Evolutionary conservation across 495 filamentous ascomycete species (phyloP), one percentile per base, ranked within the genome.

Genomic region (Xylaria castorea): DNA sequence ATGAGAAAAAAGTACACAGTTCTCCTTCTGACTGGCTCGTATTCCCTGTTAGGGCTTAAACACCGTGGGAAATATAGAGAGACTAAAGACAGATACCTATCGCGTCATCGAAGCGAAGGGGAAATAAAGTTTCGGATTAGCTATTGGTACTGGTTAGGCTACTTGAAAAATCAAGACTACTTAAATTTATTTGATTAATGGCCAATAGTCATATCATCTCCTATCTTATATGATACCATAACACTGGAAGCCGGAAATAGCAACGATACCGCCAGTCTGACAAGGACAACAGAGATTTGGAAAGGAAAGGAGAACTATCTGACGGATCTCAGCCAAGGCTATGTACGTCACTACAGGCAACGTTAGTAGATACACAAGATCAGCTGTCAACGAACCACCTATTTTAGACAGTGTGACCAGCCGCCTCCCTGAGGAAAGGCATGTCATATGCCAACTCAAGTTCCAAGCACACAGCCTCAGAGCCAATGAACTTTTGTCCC

Each of bases 401-500:
- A 36, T 34, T n/a, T 18, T 16, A 60, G 20, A 30, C 30, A 60
- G 16, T 60, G 55, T 9, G 7, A 25, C 55, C 1, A 60, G 50
- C 50, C 16, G 22, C 22, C 22, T 5, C n/a, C 50, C 14, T 53
- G 6, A 48, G 44, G 7, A 20, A 48, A 53, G 1, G 30, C 38
- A 61, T 30, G 58, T 61, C 18, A 38, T 38, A 38, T 20, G 34
- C 34, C 20, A 38, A 16, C 34, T 12, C 4, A 18, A 6, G 27
- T 30, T 22, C 9, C n/a, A 61, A 61, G 34, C 32, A 36, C 20
- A 38, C 32, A 20, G 32, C 34, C 32, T 60, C 30, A 36, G 6
- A n/a, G 8, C 55, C 27, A 36, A 60, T 36, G 22, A 38, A 57
- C 16, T 61, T 61, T 38, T 22, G 48, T 71, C 58, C 32, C 64